These are phyloP conservation scores for Mycena olivaceomarginata DNA, from an alignment of 768 basidiomycete genomes.

Conservation along the genomic window DNA sequence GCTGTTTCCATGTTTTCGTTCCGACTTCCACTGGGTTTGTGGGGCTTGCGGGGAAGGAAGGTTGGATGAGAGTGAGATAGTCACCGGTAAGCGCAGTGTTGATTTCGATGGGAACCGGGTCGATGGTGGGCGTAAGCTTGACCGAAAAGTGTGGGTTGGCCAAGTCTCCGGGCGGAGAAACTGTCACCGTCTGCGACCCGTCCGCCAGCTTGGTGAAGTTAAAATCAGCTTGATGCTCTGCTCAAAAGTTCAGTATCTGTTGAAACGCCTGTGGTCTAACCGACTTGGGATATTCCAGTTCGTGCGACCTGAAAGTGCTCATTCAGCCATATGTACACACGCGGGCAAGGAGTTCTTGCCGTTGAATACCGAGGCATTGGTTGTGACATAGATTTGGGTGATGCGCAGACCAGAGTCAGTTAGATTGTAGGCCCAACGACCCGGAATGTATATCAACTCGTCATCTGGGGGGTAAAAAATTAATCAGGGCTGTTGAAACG, in stretches of 20 bases:
- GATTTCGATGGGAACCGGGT: slow-evolving; percentile 21
- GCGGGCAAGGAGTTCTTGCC: background rate
- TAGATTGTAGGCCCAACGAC: slow-evolving; percentile 31
- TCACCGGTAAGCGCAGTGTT: slow-evolving; percentile 28
- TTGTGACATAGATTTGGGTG: slow-evolving; percentile 38
- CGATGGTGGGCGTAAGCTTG: background rate
- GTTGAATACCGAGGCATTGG: slow-evolving; percentile 20
- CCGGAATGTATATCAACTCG: slow-evolving; percentile 41
- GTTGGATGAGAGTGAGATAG: slow-evolving; percentile 37
- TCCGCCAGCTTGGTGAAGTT: background rate
- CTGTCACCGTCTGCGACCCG: background rate
- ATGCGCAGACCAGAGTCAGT: slow-evolving; percentile 34
- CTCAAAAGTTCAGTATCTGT: background rate
- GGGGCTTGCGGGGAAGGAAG: slow-evolving; percentile 33
- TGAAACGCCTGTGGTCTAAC: background rate
- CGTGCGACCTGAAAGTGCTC: background rate
- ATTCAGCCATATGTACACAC: background rate
- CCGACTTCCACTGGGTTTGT: slow-evolving; percentile 29
- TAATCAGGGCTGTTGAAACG: background rate
- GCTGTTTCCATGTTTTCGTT: slow-evolving; percentile 29
- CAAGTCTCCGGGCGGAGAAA: background rate
- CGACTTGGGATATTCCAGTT: background rate
- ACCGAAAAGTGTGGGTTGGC: background rate
- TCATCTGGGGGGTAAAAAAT: slow-evolving; percentile 19
- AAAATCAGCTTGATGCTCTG: background rate